Percentiles rank a stretch among this genome's conserved stretches.
These are phyloP conservation scores for Cladophialophora yegresii DNA, from an alignment of 2,329 filamentous ascomycete species.

Conservation along the genomic window DNA sequence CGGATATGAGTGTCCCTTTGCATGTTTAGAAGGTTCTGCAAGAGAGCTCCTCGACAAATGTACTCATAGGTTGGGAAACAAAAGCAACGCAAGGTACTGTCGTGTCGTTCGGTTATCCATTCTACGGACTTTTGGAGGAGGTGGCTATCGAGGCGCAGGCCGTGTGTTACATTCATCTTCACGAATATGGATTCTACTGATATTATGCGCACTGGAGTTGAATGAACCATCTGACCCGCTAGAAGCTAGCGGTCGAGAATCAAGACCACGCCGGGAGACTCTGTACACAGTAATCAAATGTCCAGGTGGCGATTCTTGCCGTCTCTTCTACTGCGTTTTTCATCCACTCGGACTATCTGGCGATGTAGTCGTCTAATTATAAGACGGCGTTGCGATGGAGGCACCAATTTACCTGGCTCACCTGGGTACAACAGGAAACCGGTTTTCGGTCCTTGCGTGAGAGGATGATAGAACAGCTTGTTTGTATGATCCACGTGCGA, in stretches of 20 bases:
- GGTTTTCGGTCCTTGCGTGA: not conserved
- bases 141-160: not conserved
- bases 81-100: not conserved
- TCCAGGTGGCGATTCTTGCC: not conserved
- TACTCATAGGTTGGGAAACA: not conserved
- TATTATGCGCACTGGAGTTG: not conserved
- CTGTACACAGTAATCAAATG: too few species aligned
- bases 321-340: not conserved
- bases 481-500: not conserved
- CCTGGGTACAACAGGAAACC: not conserved
- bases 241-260: not conserved
- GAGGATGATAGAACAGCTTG: not conserved
- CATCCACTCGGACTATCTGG: not conserved
- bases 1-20: not conserved
- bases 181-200: not conserved
- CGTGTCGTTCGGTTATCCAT: not conserved
- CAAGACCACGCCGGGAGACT: not conserved
- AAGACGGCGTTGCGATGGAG: too few species aligned
- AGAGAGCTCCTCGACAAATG: not conserved
- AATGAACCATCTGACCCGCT: not conserved
- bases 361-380: too few species aligned
- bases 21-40: not conserved
- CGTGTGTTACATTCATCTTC: not conserved
- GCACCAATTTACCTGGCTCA: too few species aligned
- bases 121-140: not conserved